Percentiles rank a stretch among this genome's conserved stretches.
Evolutionary conservation across 768 basidiomycete species (phyloP).

Genomic region (Kondoa subrosea): DNA sequence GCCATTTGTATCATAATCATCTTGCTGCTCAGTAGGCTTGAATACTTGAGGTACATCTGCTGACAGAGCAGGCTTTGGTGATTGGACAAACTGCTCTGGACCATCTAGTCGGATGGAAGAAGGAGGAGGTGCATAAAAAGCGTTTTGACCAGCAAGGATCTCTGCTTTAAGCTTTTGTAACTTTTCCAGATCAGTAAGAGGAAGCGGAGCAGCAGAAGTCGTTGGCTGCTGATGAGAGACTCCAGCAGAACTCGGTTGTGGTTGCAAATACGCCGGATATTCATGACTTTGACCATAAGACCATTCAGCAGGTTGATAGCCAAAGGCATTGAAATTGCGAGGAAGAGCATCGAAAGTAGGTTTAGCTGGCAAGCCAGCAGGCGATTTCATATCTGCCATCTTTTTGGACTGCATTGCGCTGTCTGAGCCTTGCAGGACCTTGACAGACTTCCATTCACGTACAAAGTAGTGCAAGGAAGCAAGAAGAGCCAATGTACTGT

Average conservation of each 20-base stretch:
- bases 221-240: too few species aligned
- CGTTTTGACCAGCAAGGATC: background rate
- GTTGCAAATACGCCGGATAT: too few species aligned
- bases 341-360: background rate
- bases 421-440: too few species aligned
- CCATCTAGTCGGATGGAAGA: too few species aligned
- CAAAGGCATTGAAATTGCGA: background rate
- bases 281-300: background rate
- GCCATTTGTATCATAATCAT: background rate
- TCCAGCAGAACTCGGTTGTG: too few species aligned
- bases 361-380: background rate
- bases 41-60: too few species aligned
- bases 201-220: background rate
- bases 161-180: background rate
- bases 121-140: constrained; percentile 15
- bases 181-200: background rate
- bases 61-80: too few species aligned
- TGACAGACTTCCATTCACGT: too few species aligned
- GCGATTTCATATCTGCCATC: background rate
- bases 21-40: background rate
- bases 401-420: background rate
- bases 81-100: too few species aligned
- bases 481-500: too few species aligned
- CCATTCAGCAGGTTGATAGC: background rate
- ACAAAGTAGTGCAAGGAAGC: too few species aligned